Conservation (phyloP, 768 basidiomycete species). For the Boletellus emodensis region DNA sequence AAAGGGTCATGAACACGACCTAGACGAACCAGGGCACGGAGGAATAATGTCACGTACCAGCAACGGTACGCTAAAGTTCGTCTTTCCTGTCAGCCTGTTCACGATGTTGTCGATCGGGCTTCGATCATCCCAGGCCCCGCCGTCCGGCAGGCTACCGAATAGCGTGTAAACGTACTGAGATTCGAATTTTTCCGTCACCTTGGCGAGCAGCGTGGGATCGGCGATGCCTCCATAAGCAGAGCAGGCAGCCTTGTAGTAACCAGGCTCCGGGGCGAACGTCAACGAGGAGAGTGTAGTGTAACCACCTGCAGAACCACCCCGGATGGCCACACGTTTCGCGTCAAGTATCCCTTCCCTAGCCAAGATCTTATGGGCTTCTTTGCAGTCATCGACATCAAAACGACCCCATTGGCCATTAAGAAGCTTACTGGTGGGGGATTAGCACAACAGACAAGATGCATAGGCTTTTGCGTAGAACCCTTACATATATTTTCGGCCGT, state of each 20-base stretch:
- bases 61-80: constrained; percentile 49
- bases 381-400: constrained; percentile 63
- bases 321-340: constrained; percentile 55
- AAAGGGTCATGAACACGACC: too few species aligned
- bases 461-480: neutral
- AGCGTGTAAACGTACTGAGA: constrained; percentile 51
- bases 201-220: constrained; percentile 49
- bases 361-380: constrained; percentile 26
- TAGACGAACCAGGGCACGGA: too few species aligned
- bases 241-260: constrained; percentile 52
- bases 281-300: constrained; percentile 54
- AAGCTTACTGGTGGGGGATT: constrained; percentile 36
- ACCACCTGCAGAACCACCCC: constrained; percentile 70
- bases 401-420: constrained; percentile 67
- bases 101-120: constrained; percentile 29
- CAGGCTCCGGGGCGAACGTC: constrained; percentile 52
- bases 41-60: constrained; percentile 40
- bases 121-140: neutral
- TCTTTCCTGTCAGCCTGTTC: constrained; percentile 30
- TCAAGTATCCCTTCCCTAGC: constrained; percentile 41
- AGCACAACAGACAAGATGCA: neutral
- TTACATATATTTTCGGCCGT: constrained; percentile 61
- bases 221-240: constrained; percentile 62
- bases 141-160: constrained; percentile 49
- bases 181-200: constrained; percentile 69